Percentiles rank a stretch among this genome's conserved stretches.
Evolutionary conservation across 208 protist genomes (phyloP).

Genomic region (Wallacemonas sp.): DNA sequence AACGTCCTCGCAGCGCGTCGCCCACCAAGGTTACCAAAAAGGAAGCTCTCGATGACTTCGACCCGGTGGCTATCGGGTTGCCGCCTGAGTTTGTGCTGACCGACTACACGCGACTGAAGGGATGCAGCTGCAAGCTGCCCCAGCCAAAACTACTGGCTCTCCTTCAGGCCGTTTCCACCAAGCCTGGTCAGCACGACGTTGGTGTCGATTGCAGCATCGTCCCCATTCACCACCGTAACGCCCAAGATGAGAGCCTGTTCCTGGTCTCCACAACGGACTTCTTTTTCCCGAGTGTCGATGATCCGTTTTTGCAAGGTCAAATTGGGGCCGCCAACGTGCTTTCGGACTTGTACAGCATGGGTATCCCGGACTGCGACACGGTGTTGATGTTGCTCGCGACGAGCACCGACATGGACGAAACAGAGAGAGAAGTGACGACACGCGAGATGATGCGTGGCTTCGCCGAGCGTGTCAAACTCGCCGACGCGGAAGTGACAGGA

Average conservation of each 20-base stretch:
- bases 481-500: conserved; percentile 89
- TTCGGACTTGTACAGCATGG: conserved; percentile 97
- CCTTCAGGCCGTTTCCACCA: conserved; percentile 71
- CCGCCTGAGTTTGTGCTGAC: conserved; percentile 85
- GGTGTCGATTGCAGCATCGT: conserved; percentile 94
- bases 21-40: neutral
- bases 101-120: conserved; percentile 89
- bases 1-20: conserved; percentile 8
- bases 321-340: conserved; percentile 97
- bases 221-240: conserved; percentile 65
- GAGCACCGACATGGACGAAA: conserved; percentile 91
- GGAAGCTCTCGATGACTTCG: conserved; percentile 35
- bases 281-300: conserved; percentile 96
- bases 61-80: conserved; percentile 72
- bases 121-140: conserved; percentile 95
- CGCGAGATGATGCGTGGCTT: conserved; percentile 94
- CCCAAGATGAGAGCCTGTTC: conserved; percentile 54
- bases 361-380: conserved; percentile 93
- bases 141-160: conserved; percentile 88
- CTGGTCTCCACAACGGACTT: conserved; percentile 96
- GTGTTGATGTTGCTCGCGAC: conserved; percentile 95
- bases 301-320: conserved; percentile 94
- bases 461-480: conserved; percentile 72
- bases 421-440: conserved; percentile 79
- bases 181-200: conserved; percentile 74